Conservation (phyloP, 805 yeast genomes). For the Naumovozyma baii region DNA sequence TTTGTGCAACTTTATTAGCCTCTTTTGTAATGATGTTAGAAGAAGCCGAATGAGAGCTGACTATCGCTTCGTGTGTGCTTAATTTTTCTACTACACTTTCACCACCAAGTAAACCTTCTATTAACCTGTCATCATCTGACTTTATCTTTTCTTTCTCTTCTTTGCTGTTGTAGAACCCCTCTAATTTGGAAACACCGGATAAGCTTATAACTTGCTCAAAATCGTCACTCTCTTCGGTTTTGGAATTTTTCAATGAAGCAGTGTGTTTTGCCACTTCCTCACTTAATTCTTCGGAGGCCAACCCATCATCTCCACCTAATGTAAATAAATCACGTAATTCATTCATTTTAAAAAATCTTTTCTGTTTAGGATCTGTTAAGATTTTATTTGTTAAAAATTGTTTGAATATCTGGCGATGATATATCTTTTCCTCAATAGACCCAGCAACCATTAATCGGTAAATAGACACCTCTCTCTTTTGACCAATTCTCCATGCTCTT, state of each 20-base stretch:
- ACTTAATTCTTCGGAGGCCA: conserved; percentile 29
- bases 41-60: conserved; percentile 37
- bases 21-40: conserved; percentile 40
- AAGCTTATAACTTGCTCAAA: conserved; percentile 53
- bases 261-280: conserved; percentile 56
- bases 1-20: conserved; percentile 48
- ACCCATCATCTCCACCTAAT: conserved; percentile 56
- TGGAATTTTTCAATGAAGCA: conserved; percentile 24
- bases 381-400: conserved; percentile 90
- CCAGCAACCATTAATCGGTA: conserved; percentile 91
- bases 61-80: conserved; percentile 67
- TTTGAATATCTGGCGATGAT: conserved; percentile 93
- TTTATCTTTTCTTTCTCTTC: conserved; percentile 33
- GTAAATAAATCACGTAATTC: conserved; percentile 86
- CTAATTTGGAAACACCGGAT: conserved; percentile 66
- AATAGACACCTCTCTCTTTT: conserved; percentile 81
- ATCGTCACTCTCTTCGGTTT: conserved; percentile 49
- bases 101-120: conserved; percentile 66
- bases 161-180: conserved; percentile 46
- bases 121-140: conserved; percentile 51
- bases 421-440: conserved; percentile 91
- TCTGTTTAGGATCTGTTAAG: conserved; percentile 88
- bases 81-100: conserved; percentile 61
- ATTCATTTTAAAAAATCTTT: conserved; percentile 83
- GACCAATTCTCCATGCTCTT: conserved; percentile 95